phyloP scores from a whole-genome alignment of 345 rosid species.

The Gossypium australe region DNA sequence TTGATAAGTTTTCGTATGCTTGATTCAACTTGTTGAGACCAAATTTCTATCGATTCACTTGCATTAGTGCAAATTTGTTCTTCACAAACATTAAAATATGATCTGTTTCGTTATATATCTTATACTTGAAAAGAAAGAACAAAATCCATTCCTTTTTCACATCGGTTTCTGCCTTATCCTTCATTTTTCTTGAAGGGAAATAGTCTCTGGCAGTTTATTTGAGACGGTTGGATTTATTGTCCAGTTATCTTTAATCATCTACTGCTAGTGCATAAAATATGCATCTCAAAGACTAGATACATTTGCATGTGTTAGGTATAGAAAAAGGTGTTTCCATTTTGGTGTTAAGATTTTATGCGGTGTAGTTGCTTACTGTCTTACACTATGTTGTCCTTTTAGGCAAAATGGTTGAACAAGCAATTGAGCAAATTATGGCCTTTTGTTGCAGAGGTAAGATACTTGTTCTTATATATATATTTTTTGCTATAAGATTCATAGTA shows the following conservation, averaged over 20 bases:
- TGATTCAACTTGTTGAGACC: background rate
- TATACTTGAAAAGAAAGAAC: background rate
- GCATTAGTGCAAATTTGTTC: background rate
- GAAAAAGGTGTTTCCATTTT: background rate
- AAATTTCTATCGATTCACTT: background rate
- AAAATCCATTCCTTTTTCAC: background rate
- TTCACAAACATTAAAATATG: background rate
- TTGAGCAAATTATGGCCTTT: constrained; percentile 93
- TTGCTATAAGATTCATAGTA: constrained; percentile 11
- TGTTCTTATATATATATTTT: constrained; percentile 5
- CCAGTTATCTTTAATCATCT: background rate
- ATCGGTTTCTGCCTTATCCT: background rate
- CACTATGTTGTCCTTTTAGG: constrained; percentile 44
- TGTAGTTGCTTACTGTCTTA: constrained; percentile 9
- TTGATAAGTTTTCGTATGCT: background rate
- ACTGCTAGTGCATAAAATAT: background rate
- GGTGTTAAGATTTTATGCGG: constrained; percentile 5
- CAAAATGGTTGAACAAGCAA: constrained; percentile 96
- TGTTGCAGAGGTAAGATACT: constrained; percentile 73
- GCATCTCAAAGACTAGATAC: background rate
- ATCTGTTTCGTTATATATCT: background rate
- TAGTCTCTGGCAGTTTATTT: background rate
- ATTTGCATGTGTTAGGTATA: background rate
- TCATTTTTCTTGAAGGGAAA: background rate
- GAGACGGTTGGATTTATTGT: background rate